Evolutionary conservation across 768 basidiomycete species (phyloP).

Genomic region (Termitomyces sp.): DNA sequence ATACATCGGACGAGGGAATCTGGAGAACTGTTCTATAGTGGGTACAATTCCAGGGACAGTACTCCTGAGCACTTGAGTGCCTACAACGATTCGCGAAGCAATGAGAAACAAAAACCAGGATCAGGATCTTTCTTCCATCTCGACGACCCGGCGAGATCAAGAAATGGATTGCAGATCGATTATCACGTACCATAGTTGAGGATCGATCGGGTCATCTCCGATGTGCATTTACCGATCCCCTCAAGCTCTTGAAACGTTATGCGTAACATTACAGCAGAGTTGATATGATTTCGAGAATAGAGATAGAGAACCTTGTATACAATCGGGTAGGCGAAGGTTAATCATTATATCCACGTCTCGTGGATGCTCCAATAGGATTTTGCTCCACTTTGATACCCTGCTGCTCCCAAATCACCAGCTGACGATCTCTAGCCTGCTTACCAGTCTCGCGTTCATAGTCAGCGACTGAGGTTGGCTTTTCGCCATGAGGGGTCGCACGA

Average conservation of each 20-base stretch:
- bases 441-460: conserved; percentile 65
- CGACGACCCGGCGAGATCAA: not conserved
- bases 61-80: not conserved
- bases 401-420: conserved; percentile 68
- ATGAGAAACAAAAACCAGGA: not conserved
- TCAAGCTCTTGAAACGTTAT: not conserved
- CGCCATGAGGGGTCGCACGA: conserved; percentile 78
- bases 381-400: conserved; percentile 49
- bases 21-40: not conserved
- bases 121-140: not conserved
- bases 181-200: not conserved
- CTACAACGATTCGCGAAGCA: not conserved
- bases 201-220: conserved; percentile 17
- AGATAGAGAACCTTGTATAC: not conserved
- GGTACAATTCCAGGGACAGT: not conserved
- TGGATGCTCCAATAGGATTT: conserved; percentile 26
- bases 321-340: conserved; percentile 24
- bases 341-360: conserved; percentile 60
- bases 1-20: not conserved
- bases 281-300: not conserved
- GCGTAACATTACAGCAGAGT: not conserved
- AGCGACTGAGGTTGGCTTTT: conserved; percentile 69
- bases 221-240: conserved; percentile 1
- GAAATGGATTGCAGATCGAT: conserved; percentile 8
- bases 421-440: conserved; percentile 68